A percentile compares a stretch with the other conserved stretches of the same genome.
Conservation (phyloP, 73 alveolate species). For the Durusdinium trenchii region DNA sequence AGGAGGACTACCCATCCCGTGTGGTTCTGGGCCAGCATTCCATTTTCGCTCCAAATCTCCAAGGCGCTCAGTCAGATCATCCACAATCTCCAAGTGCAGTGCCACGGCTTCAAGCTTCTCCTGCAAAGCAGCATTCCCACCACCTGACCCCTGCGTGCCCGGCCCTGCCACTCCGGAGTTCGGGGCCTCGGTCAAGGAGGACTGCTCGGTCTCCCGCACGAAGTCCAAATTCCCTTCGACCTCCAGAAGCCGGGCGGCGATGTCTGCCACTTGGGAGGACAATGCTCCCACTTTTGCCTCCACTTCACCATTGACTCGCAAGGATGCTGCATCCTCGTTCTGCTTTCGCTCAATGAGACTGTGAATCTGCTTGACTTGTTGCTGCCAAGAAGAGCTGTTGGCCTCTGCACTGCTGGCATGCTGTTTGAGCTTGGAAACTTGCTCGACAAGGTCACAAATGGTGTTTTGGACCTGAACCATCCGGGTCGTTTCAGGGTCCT, state of each 20-base stretch:
- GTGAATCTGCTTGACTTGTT: neutral
- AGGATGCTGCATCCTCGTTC: constrained; percentile 77
- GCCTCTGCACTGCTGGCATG: constrained; percentile 76
- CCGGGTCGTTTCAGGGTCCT: neutral
- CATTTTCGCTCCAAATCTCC: constrained; percentile 38
- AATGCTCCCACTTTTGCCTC: constrained; percentile 82
- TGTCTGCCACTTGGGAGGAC: constrained; percentile 75
- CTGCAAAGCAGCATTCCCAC: neutral
- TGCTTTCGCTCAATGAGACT: constrained; percentile 78
- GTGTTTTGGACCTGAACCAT: constrained; percentile 44
- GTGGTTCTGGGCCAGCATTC: neutral
- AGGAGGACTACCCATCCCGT: constrained; percentile 29
- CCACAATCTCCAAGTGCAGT: constrained; percentile 65
- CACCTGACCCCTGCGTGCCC: no score
- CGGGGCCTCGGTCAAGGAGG: constrained; percentile 2
- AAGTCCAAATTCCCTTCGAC: constrained; percentile 80
- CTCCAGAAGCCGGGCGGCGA: constrained; percentile 73
- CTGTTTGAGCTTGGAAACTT: constrained; percentile 63
- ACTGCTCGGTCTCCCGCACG: constrained; percentile 55
- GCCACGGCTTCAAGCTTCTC: constrained; percentile 88
- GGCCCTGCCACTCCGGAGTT: no score
- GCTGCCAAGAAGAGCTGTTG: constrained; percentile 66
- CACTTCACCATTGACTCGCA: constrained; percentile 76
- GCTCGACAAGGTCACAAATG: constrained; percentile 63
- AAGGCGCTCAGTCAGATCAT: constrained; percentile 50